phyloP scores from a whole-genome alignment of 352 stramenopile genomes.

The Globisporangium viniferum region DNA sequence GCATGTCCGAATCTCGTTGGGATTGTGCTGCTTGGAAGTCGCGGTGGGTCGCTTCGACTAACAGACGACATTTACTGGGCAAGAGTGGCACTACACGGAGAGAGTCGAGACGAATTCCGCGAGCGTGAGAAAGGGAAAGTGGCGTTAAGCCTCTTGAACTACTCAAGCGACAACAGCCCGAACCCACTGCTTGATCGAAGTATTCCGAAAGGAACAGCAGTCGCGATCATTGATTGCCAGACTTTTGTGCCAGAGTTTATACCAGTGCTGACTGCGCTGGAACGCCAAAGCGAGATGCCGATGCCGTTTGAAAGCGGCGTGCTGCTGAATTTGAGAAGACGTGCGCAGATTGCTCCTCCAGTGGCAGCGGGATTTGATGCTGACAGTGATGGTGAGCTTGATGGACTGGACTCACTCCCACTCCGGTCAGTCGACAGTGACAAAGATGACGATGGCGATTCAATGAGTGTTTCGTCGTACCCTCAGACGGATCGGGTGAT shows the following conservation, averaged over 20 bases:
- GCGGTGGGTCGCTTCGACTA: constrained; percentile 40
- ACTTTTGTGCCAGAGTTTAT: constrained; percentile 88
- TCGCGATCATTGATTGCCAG: constrained; percentile 86
- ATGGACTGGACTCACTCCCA: background rate
- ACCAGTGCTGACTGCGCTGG: constrained; percentile 76
- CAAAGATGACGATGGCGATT: constrained; percentile 6
- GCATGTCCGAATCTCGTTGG: constrained; percentile 81
- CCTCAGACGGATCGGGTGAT: background rate
- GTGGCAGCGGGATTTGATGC: background rate
- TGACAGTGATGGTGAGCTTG: background rate
- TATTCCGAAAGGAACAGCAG: constrained; percentile 41
- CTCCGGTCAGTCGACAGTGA: background rate
- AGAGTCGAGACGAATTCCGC: constrained; percentile 61
- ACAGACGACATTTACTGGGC: constrained; percentile 72
- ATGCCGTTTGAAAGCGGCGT: constrained; percentile 75
- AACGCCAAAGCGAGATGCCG: constrained; percentile 62
- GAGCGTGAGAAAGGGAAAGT: constrained; percentile 57
- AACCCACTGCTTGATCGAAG: constrained; percentile 48
- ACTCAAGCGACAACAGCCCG: constrained; percentile 52
- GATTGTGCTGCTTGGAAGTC: constrained; percentile 57
- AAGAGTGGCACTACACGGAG: constrained; percentile 69
- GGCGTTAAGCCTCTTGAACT: constrained; percentile 70
- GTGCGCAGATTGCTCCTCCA: constrained; percentile 6
- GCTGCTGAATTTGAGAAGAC: constrained; percentile 58
- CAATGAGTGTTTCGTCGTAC: background rate